Evolutionary conservation across 169 alveolate species (phyloP), one percentile per base, ranked within the genome.

Genomic region (Nephromyces sp.): DNA sequence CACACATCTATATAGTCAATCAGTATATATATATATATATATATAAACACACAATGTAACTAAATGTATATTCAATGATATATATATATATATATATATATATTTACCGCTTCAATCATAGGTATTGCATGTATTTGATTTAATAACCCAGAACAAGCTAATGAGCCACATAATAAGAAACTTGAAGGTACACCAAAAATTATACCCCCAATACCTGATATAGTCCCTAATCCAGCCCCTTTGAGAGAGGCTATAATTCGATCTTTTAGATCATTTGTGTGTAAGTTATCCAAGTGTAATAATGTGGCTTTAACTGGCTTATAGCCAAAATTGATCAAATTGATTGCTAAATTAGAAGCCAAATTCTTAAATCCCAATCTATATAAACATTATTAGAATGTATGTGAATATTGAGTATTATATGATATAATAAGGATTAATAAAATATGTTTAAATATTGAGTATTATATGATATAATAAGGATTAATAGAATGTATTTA

Each of bases 111-210:
- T 31, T 74, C 74, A 24, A 74, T 43, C 80, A 74, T 74, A 6
- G 80, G 80, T 0, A 74, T 70, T n/a, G 80, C 80, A 33, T 74
- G 80, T 8, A 74, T 74, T 64, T 74, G 80, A 28, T 74, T 74
- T 35, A 74, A 74, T 0, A 70, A 63, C 8, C 80, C 80, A 43
- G 64, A 68, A 52, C 80, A 74, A 27, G 80, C 33, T 1, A 70
- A 34, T 29, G 80, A 74, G 52, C 53, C 61, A 22, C 61, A 32
- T 22, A 74, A 69, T 27, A 74, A 69, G 15, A 74, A 32, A 1
- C 73, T 63, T 3, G 80, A 74, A 29, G 80, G 80, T 2, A 74
- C 15, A 21, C 80, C 80, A 15, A 52, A 74, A 34, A 68, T 61
- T 5, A 74, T 68, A 24, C 72, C 57, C 21, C 80, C 74, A 0